Percentiles rank a stretch among this genome's conserved stretches.
phyloP scores from a whole-genome alignment of 2,329 filamentous ascomycete species.

The Claviceps spartinae region DNA sequence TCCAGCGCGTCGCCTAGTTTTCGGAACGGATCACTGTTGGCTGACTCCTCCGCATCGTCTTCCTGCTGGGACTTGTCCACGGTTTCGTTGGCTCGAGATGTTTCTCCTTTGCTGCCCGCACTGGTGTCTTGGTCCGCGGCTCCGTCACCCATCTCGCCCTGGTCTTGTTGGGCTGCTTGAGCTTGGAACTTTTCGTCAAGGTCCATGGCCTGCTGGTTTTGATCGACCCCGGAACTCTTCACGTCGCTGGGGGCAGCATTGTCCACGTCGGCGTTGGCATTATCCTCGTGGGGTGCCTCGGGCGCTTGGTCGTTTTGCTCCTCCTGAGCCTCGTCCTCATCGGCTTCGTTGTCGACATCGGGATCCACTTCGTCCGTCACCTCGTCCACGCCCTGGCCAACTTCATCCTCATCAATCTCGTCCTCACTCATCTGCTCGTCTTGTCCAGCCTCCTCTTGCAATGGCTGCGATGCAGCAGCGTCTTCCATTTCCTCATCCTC shows the following conservation, averaged over 20 bases:
- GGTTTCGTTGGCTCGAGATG: slow-evolving; percentile 34
- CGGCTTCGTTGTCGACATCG: slow-evolving; percentile 15
- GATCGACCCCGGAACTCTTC: slow-evolving; percentile 50
- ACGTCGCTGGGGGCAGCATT: slow-evolving; percentile 50
- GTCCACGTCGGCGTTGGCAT: slow-evolving; percentile 41
- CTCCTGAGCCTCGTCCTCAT: slow-evolving; percentile 3
- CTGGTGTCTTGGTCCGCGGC: slow-evolving; percentile 50
- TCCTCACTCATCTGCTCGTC: slow-evolving; percentile 27
- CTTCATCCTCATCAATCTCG: slow-evolving; percentile 38
- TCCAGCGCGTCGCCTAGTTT: slow-evolving; percentile 89
- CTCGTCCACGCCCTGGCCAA: slow-evolving; percentile 30
- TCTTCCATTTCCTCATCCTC: slow-evolving; percentile 23
- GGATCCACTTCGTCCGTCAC: slow-evolving; percentile 31
- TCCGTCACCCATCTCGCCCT: slow-evolving; percentile 52
- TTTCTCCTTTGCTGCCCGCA: slow-evolving; percentile 47
- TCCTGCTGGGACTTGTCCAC: slow-evolving; percentile 32
- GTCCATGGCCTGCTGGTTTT: slow-evolving; percentile 50
- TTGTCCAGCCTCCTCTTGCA: slow-evolving; percentile 30
- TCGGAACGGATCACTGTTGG: slow-evolving; percentile 63
- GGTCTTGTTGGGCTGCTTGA: slow-evolving; percentile 49
- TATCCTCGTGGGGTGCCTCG: slow-evolving; percentile 27
- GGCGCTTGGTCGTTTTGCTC: slow-evolving; percentile 27
- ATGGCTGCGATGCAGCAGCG: slow-evolving; percentile 20
- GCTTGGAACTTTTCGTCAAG: slow-evolving; percentile 46
- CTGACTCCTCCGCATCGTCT: slow-evolving; percentile 30